These are phyloP conservation scores for Lanmaoa rubissima DNA, from an alignment of 768 basidiomycete species.

Conservation along the genomic window DNA sequence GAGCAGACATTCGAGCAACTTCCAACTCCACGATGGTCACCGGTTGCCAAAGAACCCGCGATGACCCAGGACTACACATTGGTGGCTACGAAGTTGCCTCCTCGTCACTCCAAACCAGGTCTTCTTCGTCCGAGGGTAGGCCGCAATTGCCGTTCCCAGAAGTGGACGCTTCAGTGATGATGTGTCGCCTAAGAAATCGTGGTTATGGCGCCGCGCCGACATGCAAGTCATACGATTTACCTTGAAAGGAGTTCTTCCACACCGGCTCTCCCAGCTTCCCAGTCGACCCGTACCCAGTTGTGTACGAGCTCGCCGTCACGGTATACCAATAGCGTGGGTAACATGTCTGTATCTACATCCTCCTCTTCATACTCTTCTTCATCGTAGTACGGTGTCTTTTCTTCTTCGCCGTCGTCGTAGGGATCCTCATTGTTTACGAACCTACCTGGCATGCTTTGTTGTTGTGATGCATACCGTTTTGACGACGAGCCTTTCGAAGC, in stretches of 20 bases:
- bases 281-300: conserved; percentile 86
- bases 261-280: conserved; percentile 72
- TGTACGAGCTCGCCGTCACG: conserved; percentile 80
- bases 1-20: not conserved
- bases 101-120: conserved; percentile 52
- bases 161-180: conserved; percentile 14
- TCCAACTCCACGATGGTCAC: not conserved
- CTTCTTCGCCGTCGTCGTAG: conserved; percentile 38
- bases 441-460: conserved; percentile 23
- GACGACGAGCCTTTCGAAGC: conserved; percentile 40
- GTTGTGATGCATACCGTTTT: conserved; percentile 8
- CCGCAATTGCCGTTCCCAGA: conserved; percentile 43
- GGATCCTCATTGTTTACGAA: conserved; percentile 44
- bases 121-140: conserved; percentile 49
- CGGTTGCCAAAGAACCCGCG: not conserved
- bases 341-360: conserved; percentile 72
- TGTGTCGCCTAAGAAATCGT: conserved; percentile 23
- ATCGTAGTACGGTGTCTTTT: conserved; percentile 31
- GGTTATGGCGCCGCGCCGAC: not conserved
- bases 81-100: conserved; percentile 32
- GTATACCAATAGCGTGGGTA: conserved; percentile 78
- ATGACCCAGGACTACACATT: not conserved
- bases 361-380: conserved; percentile 54
- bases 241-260: conserved; percentile 65
- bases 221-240: conserved; percentile 32